Evolutionary conservation across 2,329 filamentous ascomycete genomes (phyloP), one percentile per base, ranked within the genome.

Genomic region (Neospermospora avenae): DNA sequence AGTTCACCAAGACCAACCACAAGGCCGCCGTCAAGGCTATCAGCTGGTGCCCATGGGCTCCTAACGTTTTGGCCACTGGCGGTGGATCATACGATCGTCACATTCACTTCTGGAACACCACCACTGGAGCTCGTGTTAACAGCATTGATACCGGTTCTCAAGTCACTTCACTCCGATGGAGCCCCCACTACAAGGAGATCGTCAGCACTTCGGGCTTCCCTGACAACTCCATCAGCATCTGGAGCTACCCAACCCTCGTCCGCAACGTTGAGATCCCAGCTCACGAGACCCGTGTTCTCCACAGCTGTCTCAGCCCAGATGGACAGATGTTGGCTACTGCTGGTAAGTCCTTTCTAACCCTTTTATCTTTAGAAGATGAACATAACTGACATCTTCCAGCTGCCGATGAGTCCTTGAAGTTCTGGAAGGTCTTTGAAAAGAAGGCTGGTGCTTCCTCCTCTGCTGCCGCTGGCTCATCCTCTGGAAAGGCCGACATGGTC

Each of bases 41-140:
- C 48, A 90, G 92, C 65, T 99, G 95, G 95, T 99, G 95, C 82
- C 95, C 95, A 45, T 99, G 95, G 95, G 95, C 96, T 80, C 87
- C 91, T 77, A 98, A 97, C 82, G 86, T 98, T 53, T 88, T 99
- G 51, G 95, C 95, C 60, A 98, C 95, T 45, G 95, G 95, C 59
- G 95, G 95, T 72, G 95, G 95, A 68, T 96, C 91, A 45, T 96
- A 97, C 76, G 95, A 99, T 75, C 90, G 92, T 69, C 90, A 97
- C 78, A 99, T 99, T 76, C 95, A 99, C 81, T 99, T 99, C 85
- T 99, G 95, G 95, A 99, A 99, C 84, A 96, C 93, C 49, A 98
- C 95, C 22, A 96, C 93, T 4, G 95, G 95, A 63, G 93, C 95
- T 56, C 90, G 95, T 70, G 93, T 96, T 79, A 99, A 99, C 87